Base-by-base conservation (phyloP, 768 basidiomycete species). In the Fibroporia radiculosa region DNA sequence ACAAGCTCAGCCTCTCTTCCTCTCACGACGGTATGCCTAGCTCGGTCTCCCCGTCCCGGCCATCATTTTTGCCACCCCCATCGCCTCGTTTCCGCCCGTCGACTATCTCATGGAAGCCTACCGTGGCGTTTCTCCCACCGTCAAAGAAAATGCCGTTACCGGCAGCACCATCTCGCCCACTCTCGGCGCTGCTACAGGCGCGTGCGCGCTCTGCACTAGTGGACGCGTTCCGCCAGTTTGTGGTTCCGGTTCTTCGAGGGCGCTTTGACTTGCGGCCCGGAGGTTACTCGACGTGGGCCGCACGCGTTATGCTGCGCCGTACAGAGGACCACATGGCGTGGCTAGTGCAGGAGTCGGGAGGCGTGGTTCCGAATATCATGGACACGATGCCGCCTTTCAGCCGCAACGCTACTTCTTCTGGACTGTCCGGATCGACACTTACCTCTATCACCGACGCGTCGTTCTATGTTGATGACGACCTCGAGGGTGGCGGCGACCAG, bases 121-220 rank as follows among this genome's bases (percentile, higher is more conserved):
- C 37, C 61, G 39, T 52, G 61, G 24, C 48, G 56, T 16, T 53
- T 24, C 35, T 40, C 5, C 52, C 65, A 20, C 47, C 37, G 26
- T 29, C 49, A 43, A 41, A 35, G 3, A 24, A 26, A 24, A 44
- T 42, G 26, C 54, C 54, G 19, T 52, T 24, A 24, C 41, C 37
- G 12, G 20, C 7, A 29, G 55, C 7, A 27, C 28, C 33, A 24
- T 35, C 39, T 40, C 46, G 40, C 20, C 40, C 20, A 40, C 45
- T 36, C 20, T 58, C 33, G 47, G 57, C 18, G 58, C 40, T 40
- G 16, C 70, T 82, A 31, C 75, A 82, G 14, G 66, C 70, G 27
- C 71, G 75, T 35, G 85, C 85, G 4, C 79, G 84, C 24, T 80
- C 83, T 16, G 68, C 71, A 3, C 71, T 87, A 12, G 70, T 86